A percentile compares a stretch with the other conserved stretches of the same genome.
These are phyloP conservation scores for Petunia secreta DNA, from an alignment of 257 asterid species.

Conservation along the genomic window DNA sequence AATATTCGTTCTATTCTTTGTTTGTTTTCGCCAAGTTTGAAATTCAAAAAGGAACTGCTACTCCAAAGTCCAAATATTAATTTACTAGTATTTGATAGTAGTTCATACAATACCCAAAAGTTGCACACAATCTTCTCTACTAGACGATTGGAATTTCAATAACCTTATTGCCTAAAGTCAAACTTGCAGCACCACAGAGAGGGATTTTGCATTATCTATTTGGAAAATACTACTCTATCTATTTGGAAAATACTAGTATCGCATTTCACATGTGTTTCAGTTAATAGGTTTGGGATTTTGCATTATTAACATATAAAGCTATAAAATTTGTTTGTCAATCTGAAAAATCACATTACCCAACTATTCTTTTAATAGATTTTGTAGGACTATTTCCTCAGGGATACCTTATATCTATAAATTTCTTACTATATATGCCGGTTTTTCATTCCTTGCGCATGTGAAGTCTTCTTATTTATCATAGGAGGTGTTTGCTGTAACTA, in stretches of 20 bases:
- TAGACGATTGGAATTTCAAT: too few relatives aligned
- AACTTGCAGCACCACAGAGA: too few relatives aligned
- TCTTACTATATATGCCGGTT: not conserved
- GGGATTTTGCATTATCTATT: too few relatives aligned
- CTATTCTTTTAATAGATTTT: not conserved
- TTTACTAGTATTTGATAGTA: not conserved
- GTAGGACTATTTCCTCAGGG: not conserved
- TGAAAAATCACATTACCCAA: not conserved
- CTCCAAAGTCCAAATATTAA: not conserved
- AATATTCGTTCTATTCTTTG: not conserved
- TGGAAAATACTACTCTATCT: too few relatives aligned
- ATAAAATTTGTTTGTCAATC: not conserved
- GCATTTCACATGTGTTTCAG: not conserved
- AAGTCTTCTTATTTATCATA: too few relatives aligned
- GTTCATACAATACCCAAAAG: not conserved
- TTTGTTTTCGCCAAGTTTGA: not conserved
- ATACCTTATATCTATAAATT: not conserved
- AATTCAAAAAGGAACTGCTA: not conserved
- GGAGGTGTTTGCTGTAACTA: not conserved
- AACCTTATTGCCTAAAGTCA: too few relatives aligned
- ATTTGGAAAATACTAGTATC: too few relatives aligned
- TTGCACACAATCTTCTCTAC: not conserved
- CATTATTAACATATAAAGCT: too few relatives aligned
- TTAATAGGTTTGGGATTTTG: not conserved
- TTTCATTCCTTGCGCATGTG: too few relatives aligned